Conservation (phyloP, 495 filamentous ascomycete genomes). For the Xanthoparmelia taractica region DNA sequence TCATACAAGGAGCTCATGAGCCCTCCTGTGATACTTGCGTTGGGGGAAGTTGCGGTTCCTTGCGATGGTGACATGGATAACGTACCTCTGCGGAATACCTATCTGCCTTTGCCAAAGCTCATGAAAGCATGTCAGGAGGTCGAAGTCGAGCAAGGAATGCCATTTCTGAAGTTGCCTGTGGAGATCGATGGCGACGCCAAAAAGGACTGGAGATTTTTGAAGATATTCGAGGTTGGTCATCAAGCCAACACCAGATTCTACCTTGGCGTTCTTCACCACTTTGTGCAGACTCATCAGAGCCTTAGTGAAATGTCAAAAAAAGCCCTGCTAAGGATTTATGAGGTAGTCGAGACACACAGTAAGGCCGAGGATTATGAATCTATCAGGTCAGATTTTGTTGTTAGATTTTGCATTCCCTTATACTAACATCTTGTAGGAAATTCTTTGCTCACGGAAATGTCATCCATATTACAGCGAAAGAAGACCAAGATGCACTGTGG, state of each 20-base stretch:
- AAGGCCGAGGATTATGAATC: background rate
- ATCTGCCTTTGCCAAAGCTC: background rate
- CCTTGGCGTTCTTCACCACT: slow-evolving; percentile 12
- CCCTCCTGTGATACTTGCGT: background rate
- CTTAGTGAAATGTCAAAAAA: slow-evolving; percentile 7
- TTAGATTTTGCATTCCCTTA: background rate
- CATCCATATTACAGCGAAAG: background rate
- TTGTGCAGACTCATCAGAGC: slow-evolving; percentile 16
- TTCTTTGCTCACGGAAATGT: background rate
- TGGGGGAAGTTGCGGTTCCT: background rate
- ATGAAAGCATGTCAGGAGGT: background rate
- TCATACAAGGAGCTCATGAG: slow-evolving; percentile 1
- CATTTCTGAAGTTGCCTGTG: slow-evolving; percentile 2
- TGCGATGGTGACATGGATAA: background rate
- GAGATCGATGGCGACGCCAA: background rate
- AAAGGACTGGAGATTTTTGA: slow-evolving; percentile 6
- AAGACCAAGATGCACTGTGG: slow-evolving; percentile 12
- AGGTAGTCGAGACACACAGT: background rate
- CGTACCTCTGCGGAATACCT: background rate
- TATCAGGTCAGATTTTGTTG: background rate
- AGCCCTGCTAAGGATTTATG: slow-evolving; percentile 4
- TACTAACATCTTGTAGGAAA: slow-evolving; percentile 5
- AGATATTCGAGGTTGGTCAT: background rate
- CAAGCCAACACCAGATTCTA: slow-evolving; percentile 3
- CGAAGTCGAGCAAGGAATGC: background rate